Evolutionary conservation across 2,329 filamentous ascomycete species (phyloP), one percentile per base, ranked within the genome.

Genomic region (Stagonosporopsis chrysanthemi): DNA sequence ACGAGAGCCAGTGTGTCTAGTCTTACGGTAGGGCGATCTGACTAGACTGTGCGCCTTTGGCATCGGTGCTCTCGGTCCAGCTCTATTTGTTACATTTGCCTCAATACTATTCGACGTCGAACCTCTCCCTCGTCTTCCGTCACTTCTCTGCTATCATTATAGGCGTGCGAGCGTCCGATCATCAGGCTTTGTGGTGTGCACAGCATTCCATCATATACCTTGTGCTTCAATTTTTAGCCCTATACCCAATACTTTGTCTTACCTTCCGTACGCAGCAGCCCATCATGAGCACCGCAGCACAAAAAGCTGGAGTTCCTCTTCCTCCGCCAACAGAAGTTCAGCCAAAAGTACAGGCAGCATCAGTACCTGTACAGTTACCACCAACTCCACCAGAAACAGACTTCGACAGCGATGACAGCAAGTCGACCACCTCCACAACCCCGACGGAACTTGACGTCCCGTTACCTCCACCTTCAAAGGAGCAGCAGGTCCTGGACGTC

Each of bases 401-500:
- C 2, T 52, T 71, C 33, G 71, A 73, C n/a, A 58, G 56, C 35
- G 69, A 73, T 38, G 73, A 74, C 26, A 56, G 33, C 47, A 64
- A 65, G 39, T 67, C 61, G 6, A 64, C 50, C 22, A 60, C 56
- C 5, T 68, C 66, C 12, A 56, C 52, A 40, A 48, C 51, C 5
- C 44, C 56, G 17, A 51, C 56, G 42, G 63, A 70, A 15, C 49
- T 62, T 19, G 63, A 71, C 12, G 87, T 91, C 56, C 84, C 90
- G 22, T 80, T 96, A 4, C 91, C 92, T 12, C 91, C 91, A 9
- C 82, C 81, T 22, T 82, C 86, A 5, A 82, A 75, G 38, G 81
- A 86, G 4, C 87, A 84, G 44, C 78, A 83, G 39, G 84, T 95
- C 12, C 81, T 96, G 6, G 81, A 87, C n/a, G 78, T 91, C 68